phyloP scores from a whole-genome alignment of 129 eudicot genomes.

The Chrysanthemum lavandulifolium region DNA sequence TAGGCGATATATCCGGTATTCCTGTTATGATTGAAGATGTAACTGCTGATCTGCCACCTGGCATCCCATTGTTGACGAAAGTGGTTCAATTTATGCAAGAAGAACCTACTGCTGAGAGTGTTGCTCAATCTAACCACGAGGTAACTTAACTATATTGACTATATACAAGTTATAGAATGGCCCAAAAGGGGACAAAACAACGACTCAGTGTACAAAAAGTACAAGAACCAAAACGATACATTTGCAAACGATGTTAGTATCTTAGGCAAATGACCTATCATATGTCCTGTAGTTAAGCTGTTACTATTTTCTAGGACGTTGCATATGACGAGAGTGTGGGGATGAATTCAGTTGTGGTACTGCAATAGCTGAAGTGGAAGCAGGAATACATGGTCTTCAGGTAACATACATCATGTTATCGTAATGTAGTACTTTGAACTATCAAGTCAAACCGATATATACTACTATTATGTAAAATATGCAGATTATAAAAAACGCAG shows the following conservation, averaged over 20 bases:
- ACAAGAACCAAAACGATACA: too few relatives aligned
- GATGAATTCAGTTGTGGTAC: conserved; percentile 34
- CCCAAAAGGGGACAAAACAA: too few relatives aligned
- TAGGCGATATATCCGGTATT: not conserved
- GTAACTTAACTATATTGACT: conserved; percentile 15
- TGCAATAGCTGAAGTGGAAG: conserved; percentile 52
- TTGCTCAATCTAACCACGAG: conserved; percentile 23
- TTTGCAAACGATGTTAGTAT: too few relatives aligned
- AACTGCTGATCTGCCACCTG: not conserved
- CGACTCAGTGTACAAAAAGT: too few relatives aligned
- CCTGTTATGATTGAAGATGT: conserved; percentile 1
- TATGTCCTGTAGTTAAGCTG: not conserved
- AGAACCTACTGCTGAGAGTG: conserved; percentile 30
- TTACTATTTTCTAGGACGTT: conserved; percentile 33
- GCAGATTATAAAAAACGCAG: conserved; percentile 15
- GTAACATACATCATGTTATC: conserved; percentile 16
- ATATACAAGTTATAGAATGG: too few relatives aligned
- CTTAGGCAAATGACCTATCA: too few relatives aligned
- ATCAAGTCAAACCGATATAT: too few relatives aligned
- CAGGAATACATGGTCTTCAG: conserved; percentile 57
- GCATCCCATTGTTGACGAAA: conserved; percentile 26
- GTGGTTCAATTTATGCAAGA: conserved; percentile 30
- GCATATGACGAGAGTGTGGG: conserved; percentile 15
- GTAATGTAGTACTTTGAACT: not conserved
- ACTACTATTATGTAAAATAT: not conserved